A percentile compares a stretch with the other conserved stretches of the same genome.
Evolutionary conservation across 2,329 filamentous ascomycete genomes (phyloP).

Genomic region (Ascochyta viciae-villosae): DNA sequence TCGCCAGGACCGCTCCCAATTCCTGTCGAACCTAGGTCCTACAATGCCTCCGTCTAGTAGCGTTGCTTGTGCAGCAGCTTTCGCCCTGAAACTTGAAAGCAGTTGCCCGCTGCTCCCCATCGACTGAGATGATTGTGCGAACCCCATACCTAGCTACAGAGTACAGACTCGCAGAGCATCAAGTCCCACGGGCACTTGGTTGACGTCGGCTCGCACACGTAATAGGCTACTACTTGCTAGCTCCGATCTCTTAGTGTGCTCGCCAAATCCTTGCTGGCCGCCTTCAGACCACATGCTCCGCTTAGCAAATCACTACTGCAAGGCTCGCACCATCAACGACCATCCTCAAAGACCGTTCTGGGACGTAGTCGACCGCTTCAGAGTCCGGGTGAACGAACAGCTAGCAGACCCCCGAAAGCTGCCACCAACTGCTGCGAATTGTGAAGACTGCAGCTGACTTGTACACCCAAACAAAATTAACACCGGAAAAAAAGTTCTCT

Average conservation of each 20-base stretch:
- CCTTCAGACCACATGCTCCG: slow-evolving; percentile 29
- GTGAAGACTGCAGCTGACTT: neutral
- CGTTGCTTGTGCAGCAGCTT: slow-evolving; percentile 4
- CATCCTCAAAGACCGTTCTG: slow-evolving; percentile 10
- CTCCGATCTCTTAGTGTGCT: slow-evolving; percentile 22
- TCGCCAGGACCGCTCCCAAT: slow-evolving; percentile 34
- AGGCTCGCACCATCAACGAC: slow-evolving; percentile 20
- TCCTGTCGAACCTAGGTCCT: slow-evolving; percentile 7
- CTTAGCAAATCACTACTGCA: slow-evolving; percentile 38
- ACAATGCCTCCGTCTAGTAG: slow-evolving; percentile 14
- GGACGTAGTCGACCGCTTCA: slow-evolving; percentile 10
- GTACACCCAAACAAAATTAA: neutral
- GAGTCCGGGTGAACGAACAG: neutral
- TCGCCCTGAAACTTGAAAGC: slow-evolving; percentile 13
- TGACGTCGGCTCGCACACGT: slow-evolving; percentile 9
- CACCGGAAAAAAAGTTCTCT: slow-evolving; percentile 17
- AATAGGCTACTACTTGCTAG: slow-evolving; percentile 24
- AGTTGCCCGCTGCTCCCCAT: slow-evolving; percentile 1
- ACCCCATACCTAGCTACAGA: neutral
- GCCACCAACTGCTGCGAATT: slow-evolving; percentile 5
- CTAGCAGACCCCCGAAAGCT: neutral
- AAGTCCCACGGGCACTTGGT: slow-evolving; percentile 18
- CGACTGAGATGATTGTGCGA: slow-evolving; percentile 1
- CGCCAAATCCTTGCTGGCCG: slow-evolving; percentile 20
- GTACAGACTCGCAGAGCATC: slow-evolving; percentile 1